Conservation (phyloP, 805 yeast genomes). For the Priceomyces medius region DNA sequence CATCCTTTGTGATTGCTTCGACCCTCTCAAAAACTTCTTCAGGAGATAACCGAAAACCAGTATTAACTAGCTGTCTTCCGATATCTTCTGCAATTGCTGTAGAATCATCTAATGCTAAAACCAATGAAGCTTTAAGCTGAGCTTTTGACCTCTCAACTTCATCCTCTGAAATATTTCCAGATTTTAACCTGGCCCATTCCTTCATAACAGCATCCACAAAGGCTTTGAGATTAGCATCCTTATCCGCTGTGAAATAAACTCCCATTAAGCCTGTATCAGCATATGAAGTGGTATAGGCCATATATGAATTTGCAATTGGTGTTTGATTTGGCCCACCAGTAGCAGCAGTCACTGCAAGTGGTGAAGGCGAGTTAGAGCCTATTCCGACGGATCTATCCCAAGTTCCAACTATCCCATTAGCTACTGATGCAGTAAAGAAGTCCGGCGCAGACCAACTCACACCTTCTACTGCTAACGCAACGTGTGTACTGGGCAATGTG, state of each 20-base stretch:
- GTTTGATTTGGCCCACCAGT: constrained; percentile 54
- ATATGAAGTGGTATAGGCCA: constrained; percentile 96
- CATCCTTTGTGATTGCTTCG: constrained; percentile 72
- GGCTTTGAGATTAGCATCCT: constrained; percentile 59
- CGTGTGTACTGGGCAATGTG: constrained; percentile 82
- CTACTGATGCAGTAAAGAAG: constrained; percentile 90
- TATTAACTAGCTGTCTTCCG: constrained; percentile 94
- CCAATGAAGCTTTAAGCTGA: constrained; percentile 87
- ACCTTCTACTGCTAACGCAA: constrained; percentile 96
- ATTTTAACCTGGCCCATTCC: constrained; percentile 87
- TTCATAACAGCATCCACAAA: constrained; percentile 72
- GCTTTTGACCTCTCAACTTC: constrained; percentile 95
- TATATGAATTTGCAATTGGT: constrained; percentile 86
- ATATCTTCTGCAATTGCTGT: constrained; percentile 97
- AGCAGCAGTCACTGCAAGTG: constrained; percentile 68
- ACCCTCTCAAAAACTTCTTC: constrained; percentile 75
- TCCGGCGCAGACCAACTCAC: constrained; percentile 97
- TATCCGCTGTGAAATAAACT: constrained; percentile 83
- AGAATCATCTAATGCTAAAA: constrained; percentile 88
- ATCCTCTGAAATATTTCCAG: constrained; percentile 71
- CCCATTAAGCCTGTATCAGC: constrained; percentile 99
- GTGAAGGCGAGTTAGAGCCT: constrained; percentile 82
- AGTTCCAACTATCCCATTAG: constrained; percentile 94
- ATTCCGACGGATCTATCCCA: constrained; percentile 94
- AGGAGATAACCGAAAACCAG: constrained; percentile 76